Conservation (phyloP, 495 filamentous ascomycete genomes). For the Usnea hakonensis region DNA sequence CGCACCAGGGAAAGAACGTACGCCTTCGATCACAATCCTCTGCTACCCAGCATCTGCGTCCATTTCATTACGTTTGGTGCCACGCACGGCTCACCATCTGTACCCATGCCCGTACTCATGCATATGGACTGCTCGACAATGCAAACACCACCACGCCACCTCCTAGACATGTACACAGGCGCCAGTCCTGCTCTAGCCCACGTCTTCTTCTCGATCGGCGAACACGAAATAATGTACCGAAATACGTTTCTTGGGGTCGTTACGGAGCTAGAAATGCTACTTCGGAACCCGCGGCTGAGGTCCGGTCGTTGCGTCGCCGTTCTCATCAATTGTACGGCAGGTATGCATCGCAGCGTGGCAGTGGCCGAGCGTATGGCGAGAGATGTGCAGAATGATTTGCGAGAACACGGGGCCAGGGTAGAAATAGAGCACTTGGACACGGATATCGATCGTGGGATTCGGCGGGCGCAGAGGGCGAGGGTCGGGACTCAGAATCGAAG, state of each 20-base stretch:
- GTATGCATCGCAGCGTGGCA: not conserved
- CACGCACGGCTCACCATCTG: not conserved
- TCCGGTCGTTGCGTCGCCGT: not conserved
- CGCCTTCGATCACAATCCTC: not conserved
- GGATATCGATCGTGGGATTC: not conserved
- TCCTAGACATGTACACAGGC: not conserved
- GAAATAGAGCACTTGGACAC: not conserved
- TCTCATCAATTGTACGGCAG: not conserved
- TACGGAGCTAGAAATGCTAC: not conserved
- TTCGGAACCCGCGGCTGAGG: not conserved
- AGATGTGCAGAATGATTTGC: not conserved
- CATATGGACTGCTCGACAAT: not conserved
- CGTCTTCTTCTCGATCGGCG: not conserved
- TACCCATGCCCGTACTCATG: not conserved
- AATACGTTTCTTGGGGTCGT: not conserved
- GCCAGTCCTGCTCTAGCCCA: not conserved
- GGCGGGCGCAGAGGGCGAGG: not conserved
- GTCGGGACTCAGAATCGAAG: not conserved
- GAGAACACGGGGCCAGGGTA: not conserved
- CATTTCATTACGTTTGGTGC: not conserved
- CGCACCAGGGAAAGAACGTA: not conserved
- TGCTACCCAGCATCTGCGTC: not conserved
- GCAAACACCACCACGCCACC: not conserved
- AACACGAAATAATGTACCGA: not conserved
- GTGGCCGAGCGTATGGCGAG: not conserved